Base-by-base conservation (phyloP, 371 early-diverging fungal genomes). In the Apophysomyces elegans region DNA sequence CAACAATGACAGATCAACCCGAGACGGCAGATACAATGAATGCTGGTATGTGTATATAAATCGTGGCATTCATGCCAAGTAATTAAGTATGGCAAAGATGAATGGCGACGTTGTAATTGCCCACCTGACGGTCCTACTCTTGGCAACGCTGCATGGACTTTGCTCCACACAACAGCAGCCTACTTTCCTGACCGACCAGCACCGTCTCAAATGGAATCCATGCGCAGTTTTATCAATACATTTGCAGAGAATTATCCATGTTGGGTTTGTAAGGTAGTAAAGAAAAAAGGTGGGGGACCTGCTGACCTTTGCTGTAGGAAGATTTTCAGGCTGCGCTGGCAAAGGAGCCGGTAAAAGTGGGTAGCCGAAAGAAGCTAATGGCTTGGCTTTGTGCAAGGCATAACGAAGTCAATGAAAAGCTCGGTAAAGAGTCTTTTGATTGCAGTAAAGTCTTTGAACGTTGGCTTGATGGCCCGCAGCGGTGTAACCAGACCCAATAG, bases 131-230 rank as follows among this genome's bases (percentile, higher is more conserved):
- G 90, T 5, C 80, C 84, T 60, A 88, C 89, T 56, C 91, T 99
- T 13, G 99, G 99, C 0, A 67, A 61, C 18, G 85, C 94, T 3
- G 95, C 99, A 0, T 99, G 99, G 99, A 96, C 97, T 4, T 93
- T 99, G 66, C 80, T 99, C 45, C 99, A 99, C 78, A 98, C 99
- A 1, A 94, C 98, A 87, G 98, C 98, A 11, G 96, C 99, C 0
- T 96, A 97, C 78, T 99, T 97, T 75, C 99, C 99, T 0, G 92
- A 94, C 16, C 74, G 80, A 13, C 97, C 99, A 0, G 88, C 92
- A 0, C 67, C 75, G 1, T 76, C 82, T 45, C 92, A 99, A 68
- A 91, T 95, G 84, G 75, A 79, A 21, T 84, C 86, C 61, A 93
- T 95, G 90, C 65, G 77, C 62, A 70, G 81, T 0, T 86, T 96